Evolutionary conservation across 495 filamentous ascomycete genomes (phyloP).

Genomic region (Elaphomyces granulatus): DNA sequence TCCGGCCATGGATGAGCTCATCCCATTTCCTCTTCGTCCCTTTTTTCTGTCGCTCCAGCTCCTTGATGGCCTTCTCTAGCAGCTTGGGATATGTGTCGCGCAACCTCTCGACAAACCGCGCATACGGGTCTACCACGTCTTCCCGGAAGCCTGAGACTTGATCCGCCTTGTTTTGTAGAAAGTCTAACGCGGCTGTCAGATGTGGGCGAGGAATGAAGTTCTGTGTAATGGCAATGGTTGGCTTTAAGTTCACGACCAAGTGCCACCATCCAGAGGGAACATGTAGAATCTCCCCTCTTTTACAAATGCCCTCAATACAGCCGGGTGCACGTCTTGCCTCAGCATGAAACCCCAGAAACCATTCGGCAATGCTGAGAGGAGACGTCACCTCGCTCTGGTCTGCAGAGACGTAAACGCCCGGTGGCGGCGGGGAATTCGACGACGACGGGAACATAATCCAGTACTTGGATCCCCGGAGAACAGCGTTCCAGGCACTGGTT

Average conservation of each 20-base stretch:
- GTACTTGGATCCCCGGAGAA: constrained; percentile 83
- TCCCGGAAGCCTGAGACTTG: constrained; percentile 78
- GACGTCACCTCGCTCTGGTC: constrained; percentile 92
- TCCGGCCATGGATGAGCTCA: constrained; percentile 40
- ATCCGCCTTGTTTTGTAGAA: constrained; percentile 66
- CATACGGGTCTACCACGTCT: constrained; percentile 58
- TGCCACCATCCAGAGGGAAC: constrained; percentile 97
- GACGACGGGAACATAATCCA: constrained; percentile 90
- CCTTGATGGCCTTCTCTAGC: constrained; percentile 45
- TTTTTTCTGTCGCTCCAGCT: constrained; percentile 45
- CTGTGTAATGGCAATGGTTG: constrained; percentile 81
- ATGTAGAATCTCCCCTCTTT: constrained; percentile 78
- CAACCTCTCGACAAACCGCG: constrained; percentile 60
- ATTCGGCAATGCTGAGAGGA: constrained; percentile 91
- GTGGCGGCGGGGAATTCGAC: constrained; percentile 47
- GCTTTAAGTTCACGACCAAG: constrained; percentile 76
- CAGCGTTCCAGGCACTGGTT: constrained; percentile 89
- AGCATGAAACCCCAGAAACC: constrained; percentile 82
- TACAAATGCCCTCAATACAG: constrained; percentile 78
- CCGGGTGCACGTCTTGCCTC: constrained; percentile 65
- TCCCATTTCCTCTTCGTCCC: constrained; percentile 81
- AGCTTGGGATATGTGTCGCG: constrained; percentile 45
- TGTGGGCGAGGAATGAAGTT: constrained; percentile 83
- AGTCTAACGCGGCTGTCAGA: constrained; percentile 59
- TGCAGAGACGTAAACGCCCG: constrained; percentile 81